A percentile compares a stretch with the other conserved stretches of the same genome.
phyloP scores from a whole-genome alignment of 305 asterid species.

The Fraxinus sp. region DNA sequence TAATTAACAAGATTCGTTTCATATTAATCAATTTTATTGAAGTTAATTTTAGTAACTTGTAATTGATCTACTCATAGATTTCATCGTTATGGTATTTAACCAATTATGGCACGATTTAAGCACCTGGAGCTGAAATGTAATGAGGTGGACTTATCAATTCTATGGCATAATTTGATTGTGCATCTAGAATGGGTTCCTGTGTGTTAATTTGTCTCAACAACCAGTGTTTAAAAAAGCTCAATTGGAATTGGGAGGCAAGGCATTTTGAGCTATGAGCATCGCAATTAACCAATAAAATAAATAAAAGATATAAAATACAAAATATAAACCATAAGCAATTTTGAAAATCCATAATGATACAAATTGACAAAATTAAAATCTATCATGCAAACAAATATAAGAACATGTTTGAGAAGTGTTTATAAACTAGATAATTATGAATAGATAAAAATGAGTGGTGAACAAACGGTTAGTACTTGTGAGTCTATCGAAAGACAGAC shows the following conservation, averaged over 20 bases:
- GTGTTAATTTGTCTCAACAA: neutral
- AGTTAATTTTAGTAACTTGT: neutral
- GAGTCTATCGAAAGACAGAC: neutral
- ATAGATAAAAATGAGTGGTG: neutral
- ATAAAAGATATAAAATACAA: neutral
- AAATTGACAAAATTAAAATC: neutral
- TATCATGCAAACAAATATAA: neutral
- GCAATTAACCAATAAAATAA: neutral
- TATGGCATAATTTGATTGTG: neutral
- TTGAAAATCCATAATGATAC: neutral
- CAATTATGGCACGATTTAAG: neutral
- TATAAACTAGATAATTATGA: too few species aligned
- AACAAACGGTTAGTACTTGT: neutral
- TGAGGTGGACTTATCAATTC: constrained; percentile 1
- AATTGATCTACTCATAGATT: neutral
- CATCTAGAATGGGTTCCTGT: neutral
- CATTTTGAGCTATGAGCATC: neutral
- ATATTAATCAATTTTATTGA: neutral
- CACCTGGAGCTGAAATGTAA: neutral
- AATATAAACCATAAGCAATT: neutral
- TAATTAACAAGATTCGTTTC: neutral
- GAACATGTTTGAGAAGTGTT: neutral
- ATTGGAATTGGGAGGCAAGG: neutral
- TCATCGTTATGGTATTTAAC: neutral
- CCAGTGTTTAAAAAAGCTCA: neutral